Evolutionary conservation across 2,329 filamentous ascomycete species (phyloP), one percentile per base, ranked within the genome.

Genomic region (Phymatotrichopsis omnivora): DNA sequence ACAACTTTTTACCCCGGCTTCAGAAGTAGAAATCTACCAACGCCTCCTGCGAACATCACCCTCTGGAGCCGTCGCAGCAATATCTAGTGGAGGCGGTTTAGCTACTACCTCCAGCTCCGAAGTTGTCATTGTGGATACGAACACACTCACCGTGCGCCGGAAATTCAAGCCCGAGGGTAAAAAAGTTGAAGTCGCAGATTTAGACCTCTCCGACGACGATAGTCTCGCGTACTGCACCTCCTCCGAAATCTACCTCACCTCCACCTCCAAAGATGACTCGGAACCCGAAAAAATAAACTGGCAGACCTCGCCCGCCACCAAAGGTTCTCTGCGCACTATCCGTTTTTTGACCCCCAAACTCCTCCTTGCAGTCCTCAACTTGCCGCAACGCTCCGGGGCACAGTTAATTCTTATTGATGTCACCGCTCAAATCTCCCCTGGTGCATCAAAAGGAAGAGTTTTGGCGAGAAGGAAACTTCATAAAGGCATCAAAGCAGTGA

Each of bases 251-350:
- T 45, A 53, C 37, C 28, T 50, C 38, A 40, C 50, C 22, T 45
- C 38, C 23, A 30, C 38, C n/a, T 27, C 23, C 14, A 39, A 41
- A 5, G 33, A 30, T 45, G 28, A 32, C 32, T 2, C 43, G 38
- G 27, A 48, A 29, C 14, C 51, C 19, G 42, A 47, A 33, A 50
- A 52, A 46, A 37, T 54, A 40, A 27, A 37, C 42, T 43, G 53
- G 44, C 41, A 50, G 48, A 16, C 51, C 10, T 41, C 52, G 17
- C 45, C 41, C 6, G 40, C 42, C 7, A 46, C 36, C 11, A 49
- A 54, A 33, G 55, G 56, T 8, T 52, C 42, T 14, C 49, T 58
- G 22, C 52, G 56, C 4, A 51, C 55, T 20, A 17, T 57, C 22
- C 51, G 54, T 19, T 51, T 49, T 11, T 33, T 54, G 24, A 42